Conservation (phyloP, 2,329 filamentous ascomycete species). For the Aspergillus caelatus region DNA sequence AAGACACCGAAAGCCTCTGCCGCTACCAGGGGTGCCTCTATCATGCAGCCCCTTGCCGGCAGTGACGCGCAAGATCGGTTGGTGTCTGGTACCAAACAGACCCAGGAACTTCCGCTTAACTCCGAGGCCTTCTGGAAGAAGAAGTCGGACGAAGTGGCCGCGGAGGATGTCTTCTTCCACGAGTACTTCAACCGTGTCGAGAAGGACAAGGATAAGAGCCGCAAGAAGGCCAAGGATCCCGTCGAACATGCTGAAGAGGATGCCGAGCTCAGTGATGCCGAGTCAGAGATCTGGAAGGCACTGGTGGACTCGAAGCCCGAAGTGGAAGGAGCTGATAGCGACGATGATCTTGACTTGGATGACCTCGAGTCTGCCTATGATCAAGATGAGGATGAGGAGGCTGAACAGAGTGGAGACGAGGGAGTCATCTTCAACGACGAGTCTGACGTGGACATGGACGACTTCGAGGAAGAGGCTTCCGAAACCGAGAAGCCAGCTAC, state of each 20-base stretch:
- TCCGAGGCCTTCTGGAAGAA: constrained; percentile 88
- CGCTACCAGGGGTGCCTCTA: constrained; percentile 74
- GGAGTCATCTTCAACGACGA: constrained; percentile 53
- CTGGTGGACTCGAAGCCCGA: constrained; percentile 81
- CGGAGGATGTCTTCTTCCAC: constrained; percentile 97
- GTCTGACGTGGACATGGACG: constrained; percentile 49
- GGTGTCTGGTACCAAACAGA: constrained; percentile 60
- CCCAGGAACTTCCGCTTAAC: constrained; percentile 73
- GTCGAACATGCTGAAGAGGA: constrained; percentile 45
- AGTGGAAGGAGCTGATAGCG: constrained; percentile 64
- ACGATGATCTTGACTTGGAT: constrained; percentile 61
- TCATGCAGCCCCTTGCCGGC: constrained; percentile 90
- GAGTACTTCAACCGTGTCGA: constrained; percentile 84
- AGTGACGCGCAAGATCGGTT: constrained; percentile 63
- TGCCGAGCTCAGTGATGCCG: constrained; percentile 59
- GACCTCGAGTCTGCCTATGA: constrained; percentile 57
- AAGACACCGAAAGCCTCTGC: constrained; percentile 77
- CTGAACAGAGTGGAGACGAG: constrained; percentile 43
- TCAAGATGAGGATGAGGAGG: constrained; percentile 45
- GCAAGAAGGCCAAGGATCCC: constrained; percentile 58
- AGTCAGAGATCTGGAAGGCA: constrained; percentile 90
- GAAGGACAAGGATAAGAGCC: constrained; percentile 56
- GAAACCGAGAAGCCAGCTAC: constrained; percentile 43
- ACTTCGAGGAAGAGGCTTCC: constrained; percentile 49
- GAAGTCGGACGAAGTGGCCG: constrained; percentile 82